phyloP scores from a whole-genome alignment of 768 basidiomycete species.

The Agaricus sinodeliciosus region DNA sequence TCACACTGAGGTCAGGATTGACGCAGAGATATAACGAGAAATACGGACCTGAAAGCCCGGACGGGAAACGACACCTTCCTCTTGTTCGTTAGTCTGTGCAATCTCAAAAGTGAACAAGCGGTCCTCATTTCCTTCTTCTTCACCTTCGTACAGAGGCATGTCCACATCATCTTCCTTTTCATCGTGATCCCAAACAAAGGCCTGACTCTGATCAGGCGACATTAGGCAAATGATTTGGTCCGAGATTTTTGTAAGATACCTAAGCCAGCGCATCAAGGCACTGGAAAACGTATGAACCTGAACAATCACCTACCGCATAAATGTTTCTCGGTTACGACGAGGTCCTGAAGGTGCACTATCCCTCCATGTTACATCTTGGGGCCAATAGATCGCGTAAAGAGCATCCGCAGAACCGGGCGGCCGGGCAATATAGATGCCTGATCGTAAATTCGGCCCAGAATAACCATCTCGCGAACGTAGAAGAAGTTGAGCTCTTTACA shows the following conservation, averaged over 20 bases:
- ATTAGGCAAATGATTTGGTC: conserved; percentile 50
- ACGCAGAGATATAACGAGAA: neutral
- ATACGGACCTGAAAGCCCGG: conserved; percentile 39
- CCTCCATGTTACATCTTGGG: conserved; percentile 53
- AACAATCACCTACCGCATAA: conserved; percentile 43
- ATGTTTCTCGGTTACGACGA: conserved; percentile 47
- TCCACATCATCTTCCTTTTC: conserved; percentile 18
- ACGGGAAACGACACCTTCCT: conserved; percentile 37
- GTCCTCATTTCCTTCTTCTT: conserved; percentile 40
- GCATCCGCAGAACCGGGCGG: conserved; percentile 13
- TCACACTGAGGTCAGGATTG: neutral
- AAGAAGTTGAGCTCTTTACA: conserved; percentile 10
- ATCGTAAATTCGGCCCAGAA: conserved; percentile 24
- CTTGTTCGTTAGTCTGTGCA: conserved; percentile 46
- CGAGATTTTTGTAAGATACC: conserved; percentile 53
- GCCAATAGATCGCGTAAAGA: conserved; percentile 54
- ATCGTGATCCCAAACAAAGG: conserved; percentile 37
- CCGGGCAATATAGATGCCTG: conserved; percentile 45
- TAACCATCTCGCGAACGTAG: conserved; percentile 1
- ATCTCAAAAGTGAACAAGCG: conserved; percentile 50
- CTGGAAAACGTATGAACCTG: neutral
- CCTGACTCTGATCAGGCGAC: conserved; percentile 37
- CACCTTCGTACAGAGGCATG: conserved; percentile 15
- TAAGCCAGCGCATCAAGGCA: conserved; percentile 15
- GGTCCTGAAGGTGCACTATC: conserved; percentile 39